Evolutionary conservation across 305 asterid genomes (phyloP).

Genomic region (Fraxinus nigra): DNA sequence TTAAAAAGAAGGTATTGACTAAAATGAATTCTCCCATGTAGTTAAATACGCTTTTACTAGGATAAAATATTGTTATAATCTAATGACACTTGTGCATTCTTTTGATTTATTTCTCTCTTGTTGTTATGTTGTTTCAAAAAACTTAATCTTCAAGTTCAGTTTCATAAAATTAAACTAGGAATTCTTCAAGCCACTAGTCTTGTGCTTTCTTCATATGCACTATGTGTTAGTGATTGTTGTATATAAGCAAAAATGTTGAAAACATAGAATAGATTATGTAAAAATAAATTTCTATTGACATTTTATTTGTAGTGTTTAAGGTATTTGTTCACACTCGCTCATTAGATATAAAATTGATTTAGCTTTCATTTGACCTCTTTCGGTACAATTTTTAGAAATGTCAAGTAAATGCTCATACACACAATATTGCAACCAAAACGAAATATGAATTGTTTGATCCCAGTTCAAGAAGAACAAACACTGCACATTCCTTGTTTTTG

Average conservation of each 20-base stretch:
- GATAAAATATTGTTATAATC: no score
- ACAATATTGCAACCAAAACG: slow-evolving; percentile 77
- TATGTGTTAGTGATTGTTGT: not conserved
- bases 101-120: no score
- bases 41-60: no score
- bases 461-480: slow-evolving; percentile 67
- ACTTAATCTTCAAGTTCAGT: not conserved
- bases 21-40: no score
- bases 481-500: slow-evolving; percentile 79
- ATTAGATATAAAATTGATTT: slow-evolving; percentile 53
- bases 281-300: slow-evolving; percentile 10
- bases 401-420: slow-evolving; percentile 67
- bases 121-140: no score
- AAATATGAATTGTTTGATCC: slow-evolving; percentile 53
- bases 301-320: slow-evolving; percentile 18
- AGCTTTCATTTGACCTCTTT: slow-evolving; percentile 80
- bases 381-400: slow-evolving; percentile 63
- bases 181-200: not conserved
- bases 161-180: not conserved
- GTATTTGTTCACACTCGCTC: slow-evolving; percentile 59
- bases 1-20: no score
- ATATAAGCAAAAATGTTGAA: not conserved
- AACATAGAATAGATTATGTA: not conserved
- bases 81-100: no score
- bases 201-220: not conserved